Base-by-base conservation (phyloP, 257 asterid species). In the Capsicum baccatum region DNA sequence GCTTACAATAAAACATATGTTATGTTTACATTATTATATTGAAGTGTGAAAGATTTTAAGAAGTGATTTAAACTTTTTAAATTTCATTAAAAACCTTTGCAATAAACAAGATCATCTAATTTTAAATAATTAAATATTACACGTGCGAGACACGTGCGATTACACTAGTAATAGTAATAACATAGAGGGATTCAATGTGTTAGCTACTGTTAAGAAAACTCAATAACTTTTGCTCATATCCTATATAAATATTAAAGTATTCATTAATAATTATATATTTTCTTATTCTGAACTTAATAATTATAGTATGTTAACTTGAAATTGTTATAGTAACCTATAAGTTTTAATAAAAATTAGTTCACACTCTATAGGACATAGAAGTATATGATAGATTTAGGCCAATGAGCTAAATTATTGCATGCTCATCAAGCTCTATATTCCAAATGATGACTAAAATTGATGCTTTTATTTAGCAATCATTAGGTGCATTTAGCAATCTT, bases 331-430 rank as follows among this genome's bases (percentile, higher is more conserved):
- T 0, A 42, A 42, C 47, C 47, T 42, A 42, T 42, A 42, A 42
- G 2, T 6, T 42, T 42, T 42, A 42, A 26, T 26, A 26, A 26
- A 26, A 26, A 26, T 26, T 26, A 1, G 33, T 26, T 26, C 33
- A 26, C 33, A 26, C 33, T 1, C 2, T 26, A 66, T 33, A 6
- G 10, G 11, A 66, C 7, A 66, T 13, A 35, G 2, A 37, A 16
- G 69, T 79, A 26, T 47, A 26, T 47, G 21, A 19, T 57, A 26
- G 8, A 19, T 17, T 79, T 37, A 56, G 86, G 88, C 55, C 11
- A 89, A 88, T 87, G 91, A 86, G 83, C 48, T 83, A 90, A 91
- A 91, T 93, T 86, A 91, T 93, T 90, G 90, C 85, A 56, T 85
- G 85, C 87, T 84, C 3, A 39, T 86, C 85, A 62, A 58, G 60